Evolutionary conservation across 768 basidiomycete species (phyloP).

Genomic region (Trametes villosa): DNA sequence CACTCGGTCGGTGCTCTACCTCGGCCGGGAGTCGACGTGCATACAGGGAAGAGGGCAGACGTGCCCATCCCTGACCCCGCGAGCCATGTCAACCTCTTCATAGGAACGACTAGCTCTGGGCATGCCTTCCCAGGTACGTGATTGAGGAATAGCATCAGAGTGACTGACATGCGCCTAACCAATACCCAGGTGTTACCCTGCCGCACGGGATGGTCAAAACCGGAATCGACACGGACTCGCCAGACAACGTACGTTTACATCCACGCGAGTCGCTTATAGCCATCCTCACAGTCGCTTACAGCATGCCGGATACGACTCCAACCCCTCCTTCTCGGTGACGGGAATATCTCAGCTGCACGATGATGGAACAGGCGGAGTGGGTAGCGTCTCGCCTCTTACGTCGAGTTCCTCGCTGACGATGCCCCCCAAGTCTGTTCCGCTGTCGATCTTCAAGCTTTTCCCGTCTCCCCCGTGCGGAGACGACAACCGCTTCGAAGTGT

Average conservation of each 20-base stretch:
- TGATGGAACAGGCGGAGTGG: slow-evolving; percentile 59
- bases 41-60: slow-evolving; percentile 6
- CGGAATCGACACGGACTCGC: slow-evolving; percentile 68
- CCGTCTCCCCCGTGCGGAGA: slow-evolving; percentile 50
- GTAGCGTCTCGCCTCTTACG: neutral
- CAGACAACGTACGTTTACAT: slow-evolving; percentile 17
- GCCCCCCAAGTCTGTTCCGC: slow-evolving; percentile 46
- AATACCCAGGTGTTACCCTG: slow-evolving; percentile 54
- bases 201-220: slow-evolving; percentile 75
- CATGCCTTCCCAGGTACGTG: slow-evolving; percentile 10
- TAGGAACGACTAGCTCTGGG: slow-evolving; percentile 60
- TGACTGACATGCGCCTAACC: neutral
- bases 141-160: neutral
- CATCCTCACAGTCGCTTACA: slow-evolving; percentile 8
- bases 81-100: slow-evolving; percentile 58
- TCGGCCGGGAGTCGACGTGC: neutral
- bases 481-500: slow-evolving; percentile 50
- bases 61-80: slow-evolving; percentile 30
- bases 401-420: neutral
- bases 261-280: slow-evolving; percentile 12
- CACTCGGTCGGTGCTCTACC: no score
- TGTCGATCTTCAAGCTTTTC: slow-evolving; percentile 67
- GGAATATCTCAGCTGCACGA: slow-evolving; percentile 70
- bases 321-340: slow-evolving; percentile 41
- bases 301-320: slow-evolving; percentile 45